Conservation (phyloP, 2,329 filamentous ascomycete species). For the Fusarium goolgardi region DNA sequence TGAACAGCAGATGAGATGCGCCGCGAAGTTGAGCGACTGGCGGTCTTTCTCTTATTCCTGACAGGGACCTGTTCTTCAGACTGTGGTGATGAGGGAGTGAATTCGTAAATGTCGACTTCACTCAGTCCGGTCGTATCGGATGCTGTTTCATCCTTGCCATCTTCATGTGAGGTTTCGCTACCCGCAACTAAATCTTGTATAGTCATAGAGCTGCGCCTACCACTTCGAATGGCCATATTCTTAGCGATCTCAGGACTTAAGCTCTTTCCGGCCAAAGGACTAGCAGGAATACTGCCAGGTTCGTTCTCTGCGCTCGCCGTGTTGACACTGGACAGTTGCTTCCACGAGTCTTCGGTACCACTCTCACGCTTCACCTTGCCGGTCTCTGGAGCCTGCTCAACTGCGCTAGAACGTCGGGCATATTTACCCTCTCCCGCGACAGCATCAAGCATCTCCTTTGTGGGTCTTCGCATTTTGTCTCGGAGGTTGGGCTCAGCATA, state of each 20-base stretch:
- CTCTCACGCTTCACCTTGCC: conserved; percentile 52
- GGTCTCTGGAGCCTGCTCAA: conserved; percentile 46
- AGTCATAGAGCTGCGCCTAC: conserved; percentile 55
- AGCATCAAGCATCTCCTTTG: conserved; percentile 79
- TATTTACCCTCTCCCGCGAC: conserved; percentile 73
- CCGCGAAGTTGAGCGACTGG: conserved; percentile 52
- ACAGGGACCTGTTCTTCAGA: conserved; percentile 47
- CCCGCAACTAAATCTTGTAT: conserved; percentile 28
- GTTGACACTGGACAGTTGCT: conserved; percentile 42
- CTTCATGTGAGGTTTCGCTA: conserved; percentile 23
- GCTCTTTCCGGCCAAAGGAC: conserved; percentile 58
- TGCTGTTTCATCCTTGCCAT: conserved; percentile 30
- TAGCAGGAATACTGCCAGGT: conserved; percentile 48
- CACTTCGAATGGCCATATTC: conserved; percentile 55
- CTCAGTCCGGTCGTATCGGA: conserved; percentile 42
- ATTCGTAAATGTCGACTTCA: conserved; percentile 66
- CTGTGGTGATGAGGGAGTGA: conserved; percentile 61
- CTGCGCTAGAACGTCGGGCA: conserved; percentile 56
- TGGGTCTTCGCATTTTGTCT: conserved; percentile 85
- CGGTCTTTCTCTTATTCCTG: conserved; percentile 42
- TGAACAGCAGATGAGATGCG: conserved; percentile 55
- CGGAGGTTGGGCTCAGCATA: conserved; percentile 85
- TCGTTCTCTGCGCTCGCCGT: conserved; percentile 23
- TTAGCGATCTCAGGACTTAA: conserved; percentile 48
- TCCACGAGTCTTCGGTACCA: conserved; percentile 48